Evolutionary conservation across 768 basidiomycete genomes (phyloP).

Genomic region (Leccinum variicolor): DNA sequence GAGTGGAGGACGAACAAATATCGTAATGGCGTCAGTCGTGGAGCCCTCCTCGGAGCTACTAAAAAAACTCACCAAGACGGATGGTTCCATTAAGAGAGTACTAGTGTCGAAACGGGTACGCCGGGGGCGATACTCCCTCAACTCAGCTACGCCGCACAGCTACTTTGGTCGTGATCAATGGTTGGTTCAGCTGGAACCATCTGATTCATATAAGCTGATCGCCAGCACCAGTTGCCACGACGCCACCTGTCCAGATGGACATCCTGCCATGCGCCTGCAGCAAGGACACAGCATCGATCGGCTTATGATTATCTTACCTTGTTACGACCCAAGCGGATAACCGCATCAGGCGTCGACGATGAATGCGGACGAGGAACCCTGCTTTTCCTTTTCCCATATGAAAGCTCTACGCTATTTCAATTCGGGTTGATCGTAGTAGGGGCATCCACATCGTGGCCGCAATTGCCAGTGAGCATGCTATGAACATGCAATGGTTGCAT

Average conservation of each 20-base stretch:
- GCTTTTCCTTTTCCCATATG: constrained; percentile 7
- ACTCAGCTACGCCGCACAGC: constrained; percentile 19
- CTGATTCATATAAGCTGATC: constrained; percentile 20
- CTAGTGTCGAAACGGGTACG: constrained; percentile 4
- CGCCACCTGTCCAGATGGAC: constrained; percentile 15
- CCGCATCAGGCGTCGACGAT: constrained; percentile 13
- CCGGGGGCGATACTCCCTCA: constrained; percentile 14
- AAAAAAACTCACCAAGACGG: background rate
- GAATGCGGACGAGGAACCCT: constrained; percentile 14
- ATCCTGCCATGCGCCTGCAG: constrained; percentile 20
- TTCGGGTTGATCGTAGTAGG: background rate
- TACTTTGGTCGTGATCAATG: constrained; percentile 8
- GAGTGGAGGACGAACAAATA: constrained; percentile 14
- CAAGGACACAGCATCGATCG: constrained; percentile 15
- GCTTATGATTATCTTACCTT: constrained; percentile 10
- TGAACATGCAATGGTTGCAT: background rate
- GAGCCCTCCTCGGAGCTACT: constrained; percentile 1
- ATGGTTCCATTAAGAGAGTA: background rate
- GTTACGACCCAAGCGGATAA: constrained; percentile 6
- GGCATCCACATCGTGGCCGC: constrained; percentile 10
- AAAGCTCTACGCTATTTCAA: constrained; percentile 6
- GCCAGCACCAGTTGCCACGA: constrained; percentile 15
- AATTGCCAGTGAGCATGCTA: constrained; percentile 2
- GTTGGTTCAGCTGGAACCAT: constrained; percentile 11
- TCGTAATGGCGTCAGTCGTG: constrained; percentile 23